Conservation (phyloP, 2,329 filamentous ascomycete species). For the Keithomyces neogunnii region DNA sequence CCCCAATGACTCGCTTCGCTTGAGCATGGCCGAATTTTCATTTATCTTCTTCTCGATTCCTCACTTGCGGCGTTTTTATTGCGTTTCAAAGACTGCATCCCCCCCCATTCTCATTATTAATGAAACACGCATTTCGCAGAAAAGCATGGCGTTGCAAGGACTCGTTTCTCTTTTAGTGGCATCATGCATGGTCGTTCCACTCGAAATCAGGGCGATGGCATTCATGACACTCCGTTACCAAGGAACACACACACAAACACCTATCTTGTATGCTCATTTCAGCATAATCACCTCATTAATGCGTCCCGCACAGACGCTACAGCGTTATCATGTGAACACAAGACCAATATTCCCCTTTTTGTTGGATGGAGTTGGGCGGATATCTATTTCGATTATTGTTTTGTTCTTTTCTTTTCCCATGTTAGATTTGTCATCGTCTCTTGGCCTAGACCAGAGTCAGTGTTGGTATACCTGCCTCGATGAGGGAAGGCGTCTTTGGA, state of each 20-base stretch:
- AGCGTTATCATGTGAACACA: conserved; percentile 3
- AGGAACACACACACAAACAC: not conserved
- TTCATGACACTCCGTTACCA: conserved; percentile 1
- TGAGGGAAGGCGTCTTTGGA: not conserved
- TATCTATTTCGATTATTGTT: not conserved
- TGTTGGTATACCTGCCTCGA: not conserved
- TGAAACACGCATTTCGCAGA: not conserved
- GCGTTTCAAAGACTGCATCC: not conserved
- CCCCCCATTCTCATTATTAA: not conserved
- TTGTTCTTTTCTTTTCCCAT: not conserved
- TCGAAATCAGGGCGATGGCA: not conserved
- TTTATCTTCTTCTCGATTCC: not conserved
- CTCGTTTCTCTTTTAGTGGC: not conserved
- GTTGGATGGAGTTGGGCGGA: not conserved
- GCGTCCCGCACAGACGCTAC: conserved; percentile 5
- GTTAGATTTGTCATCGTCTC: not conserved
- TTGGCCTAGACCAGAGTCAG: not conserved
- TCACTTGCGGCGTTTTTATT: not conserved
- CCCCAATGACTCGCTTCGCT: not conserved
- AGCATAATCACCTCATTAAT: conserved; percentile 1
- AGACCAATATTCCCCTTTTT: not conserved
- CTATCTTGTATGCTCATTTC: not conserved
- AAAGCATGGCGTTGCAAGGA: conserved; percentile 10
- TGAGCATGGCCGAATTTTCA: not conserved
- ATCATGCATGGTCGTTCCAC: not conserved